phyloP scores from a whole-genome alignment of 495 filamentous ascomycete genomes.

The Penicillium crystallinum region DNA sequence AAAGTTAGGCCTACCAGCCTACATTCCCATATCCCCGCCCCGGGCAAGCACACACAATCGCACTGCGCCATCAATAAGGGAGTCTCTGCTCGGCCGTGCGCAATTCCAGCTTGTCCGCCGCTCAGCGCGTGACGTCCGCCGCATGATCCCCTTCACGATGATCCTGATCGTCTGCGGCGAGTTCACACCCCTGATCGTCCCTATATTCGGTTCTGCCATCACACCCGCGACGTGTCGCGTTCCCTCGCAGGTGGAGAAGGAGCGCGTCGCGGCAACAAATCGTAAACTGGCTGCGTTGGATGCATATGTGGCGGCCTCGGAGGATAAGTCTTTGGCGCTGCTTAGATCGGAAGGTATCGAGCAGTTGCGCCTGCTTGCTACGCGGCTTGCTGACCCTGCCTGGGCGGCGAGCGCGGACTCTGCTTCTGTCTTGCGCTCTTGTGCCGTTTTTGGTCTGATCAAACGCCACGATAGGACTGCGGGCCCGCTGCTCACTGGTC shows the following conservation, averaged over 20 bases:
- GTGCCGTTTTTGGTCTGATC: constrained; percentile 44
- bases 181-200: constrained; percentile 71
- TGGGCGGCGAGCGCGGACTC: constrained; percentile 19
- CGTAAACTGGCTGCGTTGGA: constrained; percentile 29
- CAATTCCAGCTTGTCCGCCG: constrained; percentile 65
- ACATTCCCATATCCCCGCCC: constrained; percentile 31
- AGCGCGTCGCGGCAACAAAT: constrained; percentile 45
- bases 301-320: constrained; percentile 8
- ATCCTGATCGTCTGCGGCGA: constrained; percentile 76
- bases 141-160: constrained; percentile 70
- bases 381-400: constrained; percentile 12
- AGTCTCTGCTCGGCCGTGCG: constrained; percentile 41
- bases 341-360: constrained; percentile 12
- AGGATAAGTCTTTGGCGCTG: constrained; percentile 6
- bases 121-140: constrained; percentile 59
- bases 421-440: constrained; percentile 34
- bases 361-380: constrained; percentile 26
- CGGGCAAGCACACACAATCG: constrained; percentile 15
- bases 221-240: constrained; percentile 79
- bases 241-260: constrained; percentile 61
- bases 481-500: constrained; percentile 21
- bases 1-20: constrained; percentile 25
- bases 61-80: neutral
- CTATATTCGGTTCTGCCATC: constrained; percentile 57
- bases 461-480: constrained; percentile 31